Evolutionary conservation across 441 rosid genomes (phyloP).

Genomic region (Hypseocharis bilobata): DNA sequence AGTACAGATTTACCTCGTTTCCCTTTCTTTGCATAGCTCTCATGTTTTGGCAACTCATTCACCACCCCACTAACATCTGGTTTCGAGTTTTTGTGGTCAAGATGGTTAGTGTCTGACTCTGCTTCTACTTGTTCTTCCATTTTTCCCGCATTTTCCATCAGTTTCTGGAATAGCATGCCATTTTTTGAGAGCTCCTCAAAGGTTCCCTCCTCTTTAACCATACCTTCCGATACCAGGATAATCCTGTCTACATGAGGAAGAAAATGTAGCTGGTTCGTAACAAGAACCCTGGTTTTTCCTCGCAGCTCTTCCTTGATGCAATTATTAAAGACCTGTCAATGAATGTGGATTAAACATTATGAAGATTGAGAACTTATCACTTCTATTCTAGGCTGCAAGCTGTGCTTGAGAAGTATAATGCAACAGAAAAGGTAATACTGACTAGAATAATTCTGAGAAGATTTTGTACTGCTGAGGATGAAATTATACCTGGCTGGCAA

Average conservation of each 20-base stretch:
- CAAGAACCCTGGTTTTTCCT: constrained; percentile 87
- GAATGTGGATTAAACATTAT: constrained; percentile 19
- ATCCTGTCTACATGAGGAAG: constrained; percentile 87
- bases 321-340: constrained; percentile 72
- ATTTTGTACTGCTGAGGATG: not conserved
- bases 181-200: constrained; percentile 68
- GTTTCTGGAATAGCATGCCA: constrained; percentile 67
- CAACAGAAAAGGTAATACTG: not conserved
- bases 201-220: constrained; percentile 81
- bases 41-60: constrained; percentile 34
- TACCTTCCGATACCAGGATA: constrained; percentile 73
- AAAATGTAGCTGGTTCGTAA: constrained; percentile 90
- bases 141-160: constrained; percentile 97
- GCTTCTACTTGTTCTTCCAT: constrained; percentile 78
- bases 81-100: constrained; percentile 32
- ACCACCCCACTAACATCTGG: constrained; percentile 44
- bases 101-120: constrained; percentile 33
- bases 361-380: constrained; percentile 2
- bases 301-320: constrained; percentile 73
- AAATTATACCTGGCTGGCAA: constrained; percentile 68
- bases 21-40: constrained; percentile 34
- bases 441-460: not conserved
- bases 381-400: not conserved
- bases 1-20: constrained; percentile 81
- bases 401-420: not conserved